A percentile compares a stretch with the other conserved stretches of the same genome.
phyloP scores from a whole-genome alignment of 2,329 filamentous ascomycete genomes.

The Pseudogymnoascus destructans region DNA sequence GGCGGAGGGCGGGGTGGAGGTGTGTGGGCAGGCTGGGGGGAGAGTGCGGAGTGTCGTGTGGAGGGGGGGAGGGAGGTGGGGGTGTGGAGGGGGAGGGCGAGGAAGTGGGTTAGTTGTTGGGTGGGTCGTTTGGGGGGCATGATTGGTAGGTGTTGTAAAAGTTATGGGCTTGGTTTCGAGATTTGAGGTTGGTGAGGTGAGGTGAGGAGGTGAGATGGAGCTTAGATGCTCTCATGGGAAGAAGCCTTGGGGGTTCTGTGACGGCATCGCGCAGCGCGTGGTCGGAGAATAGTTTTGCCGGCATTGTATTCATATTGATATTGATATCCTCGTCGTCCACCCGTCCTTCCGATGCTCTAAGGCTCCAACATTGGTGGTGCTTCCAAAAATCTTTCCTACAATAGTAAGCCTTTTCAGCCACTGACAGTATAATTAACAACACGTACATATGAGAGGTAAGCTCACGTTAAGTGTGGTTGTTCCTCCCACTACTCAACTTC shows the following conservation, averaged over 20 bases:
- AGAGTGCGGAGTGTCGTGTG: neutral
- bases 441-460: neutral
- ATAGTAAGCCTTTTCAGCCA: neutral
- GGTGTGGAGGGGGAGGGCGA: neutral
- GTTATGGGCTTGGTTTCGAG: neutral
- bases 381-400: neutral
- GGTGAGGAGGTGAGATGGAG: neutral
- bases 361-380: neutral
- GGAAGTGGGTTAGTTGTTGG: neutral
- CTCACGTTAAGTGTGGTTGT: neutral
- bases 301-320: neutral
- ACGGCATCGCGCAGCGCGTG: neutral
- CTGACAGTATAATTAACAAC: neutral
- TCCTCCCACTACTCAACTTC: neutral
- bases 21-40: neutral
- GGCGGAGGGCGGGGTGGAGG: conserved; percentile 37
- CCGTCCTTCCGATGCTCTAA: neutral
- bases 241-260: neutral
- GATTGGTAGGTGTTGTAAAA: neutral
- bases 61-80: neutral
- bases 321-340: neutral
- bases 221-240: neutral
- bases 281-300: neutral
- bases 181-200: neutral
- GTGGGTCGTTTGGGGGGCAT: neutral